phyloP scores from a whole-genome alignment of 257 asterid genomes.

The Prunella vulgaris region DNA sequence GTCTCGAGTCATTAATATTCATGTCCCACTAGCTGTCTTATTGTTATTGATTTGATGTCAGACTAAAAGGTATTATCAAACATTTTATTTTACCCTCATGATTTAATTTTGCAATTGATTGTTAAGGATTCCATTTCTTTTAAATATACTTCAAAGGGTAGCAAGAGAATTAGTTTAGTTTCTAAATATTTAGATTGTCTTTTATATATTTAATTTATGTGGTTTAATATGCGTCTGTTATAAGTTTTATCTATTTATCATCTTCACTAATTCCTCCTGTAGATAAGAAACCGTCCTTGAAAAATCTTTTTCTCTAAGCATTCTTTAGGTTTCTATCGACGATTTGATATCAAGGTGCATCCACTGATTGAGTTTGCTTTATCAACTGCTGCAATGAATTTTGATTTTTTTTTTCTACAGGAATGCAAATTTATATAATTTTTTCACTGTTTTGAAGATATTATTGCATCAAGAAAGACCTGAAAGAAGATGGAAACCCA shows the following conservation, averaged over 20 bases:
- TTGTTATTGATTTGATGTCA: not conserved
- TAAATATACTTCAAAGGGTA: not conserved
- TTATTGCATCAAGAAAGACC: slow-evolving; percentile 13
- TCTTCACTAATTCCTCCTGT: not conserved
- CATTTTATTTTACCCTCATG: slow-evolving; percentile 10
- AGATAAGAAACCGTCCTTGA: slow-evolving; percentile 13
- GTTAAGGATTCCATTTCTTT: slow-evolving; percentile 1
- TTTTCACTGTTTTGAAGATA: slow-evolving; percentile 16
- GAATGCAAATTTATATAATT: slow-evolving; percentile 30
- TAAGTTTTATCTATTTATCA: not conserved
- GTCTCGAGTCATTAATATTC: not conserved
- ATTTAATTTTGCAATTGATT: not conserved
- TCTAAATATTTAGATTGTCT: not conserved
- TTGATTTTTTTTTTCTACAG: slow-evolving; percentile 97
- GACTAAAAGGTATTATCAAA: not conserved
- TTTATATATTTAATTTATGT: not conserved
- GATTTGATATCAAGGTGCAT: slow-evolving; percentile 92
- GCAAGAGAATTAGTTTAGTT: not conserved
- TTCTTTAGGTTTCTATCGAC: no score
- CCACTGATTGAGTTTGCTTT: slow-evolving; percentile 94
- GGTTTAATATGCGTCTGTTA: not conserved
- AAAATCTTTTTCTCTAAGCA: slow-evolving; percentile 28
- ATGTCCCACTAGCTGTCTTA: not conserved
- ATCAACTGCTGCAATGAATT: slow-evolving; percentile 89
- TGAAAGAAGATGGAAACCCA: slow-evolving; percentile 74